Conservation (phyloP, 768 basidiomycete genomes). For the Tricholoma matsutake region DNA sequence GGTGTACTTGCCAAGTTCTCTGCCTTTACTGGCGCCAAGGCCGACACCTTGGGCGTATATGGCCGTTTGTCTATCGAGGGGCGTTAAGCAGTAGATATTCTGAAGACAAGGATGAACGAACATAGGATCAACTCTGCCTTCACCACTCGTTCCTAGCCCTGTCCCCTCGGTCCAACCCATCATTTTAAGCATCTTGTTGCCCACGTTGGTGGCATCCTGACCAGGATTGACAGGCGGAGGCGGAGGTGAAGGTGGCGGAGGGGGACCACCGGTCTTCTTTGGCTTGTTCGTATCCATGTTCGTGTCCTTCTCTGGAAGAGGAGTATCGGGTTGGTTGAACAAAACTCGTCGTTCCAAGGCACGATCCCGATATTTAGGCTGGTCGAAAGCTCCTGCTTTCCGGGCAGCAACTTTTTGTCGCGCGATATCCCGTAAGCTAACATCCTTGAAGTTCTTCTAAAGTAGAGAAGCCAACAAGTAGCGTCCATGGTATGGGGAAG, state of each 20-base stretch:
- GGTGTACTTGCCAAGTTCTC: constrained; percentile 70
- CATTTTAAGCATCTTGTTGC: constrained; percentile 91
- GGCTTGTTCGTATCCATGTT: constrained; percentile 26
- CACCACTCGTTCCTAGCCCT: constrained; percentile 78
- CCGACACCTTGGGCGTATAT: constrained; percentile 88
- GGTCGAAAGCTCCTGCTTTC: constrained; percentile 36
- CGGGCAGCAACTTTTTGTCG: constrained; percentile 59
- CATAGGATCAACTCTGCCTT: constrained; percentile 89
- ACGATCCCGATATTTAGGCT: constrained; percentile 91
- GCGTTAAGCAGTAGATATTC: not conserved
- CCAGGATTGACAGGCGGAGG: constrained; percentile 66
- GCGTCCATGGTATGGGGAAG: constrained; percentile 9
- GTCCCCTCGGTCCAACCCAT: constrained; percentile 97
- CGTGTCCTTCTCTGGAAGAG: constrained; percentile 51
- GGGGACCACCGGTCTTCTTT: constrained; percentile 54
- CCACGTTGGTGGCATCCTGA: constrained; percentile 81
- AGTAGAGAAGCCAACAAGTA: constrained; percentile 4
- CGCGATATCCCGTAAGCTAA: constrained; percentile 68
- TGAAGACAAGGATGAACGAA: constrained; percentile 33
- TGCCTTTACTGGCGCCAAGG: constrained; percentile 89
- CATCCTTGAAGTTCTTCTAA: constrained; percentile 86
- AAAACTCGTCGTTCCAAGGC: constrained; percentile 88
- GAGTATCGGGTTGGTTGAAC: constrained; percentile 90
- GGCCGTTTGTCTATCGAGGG: constrained; percentile 60
- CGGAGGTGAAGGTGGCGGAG: constrained; percentile 60